phyloP scores from a whole-genome alignment of 1,284 basidiomycete species.

The Sporisorium exsertum region DNA sequence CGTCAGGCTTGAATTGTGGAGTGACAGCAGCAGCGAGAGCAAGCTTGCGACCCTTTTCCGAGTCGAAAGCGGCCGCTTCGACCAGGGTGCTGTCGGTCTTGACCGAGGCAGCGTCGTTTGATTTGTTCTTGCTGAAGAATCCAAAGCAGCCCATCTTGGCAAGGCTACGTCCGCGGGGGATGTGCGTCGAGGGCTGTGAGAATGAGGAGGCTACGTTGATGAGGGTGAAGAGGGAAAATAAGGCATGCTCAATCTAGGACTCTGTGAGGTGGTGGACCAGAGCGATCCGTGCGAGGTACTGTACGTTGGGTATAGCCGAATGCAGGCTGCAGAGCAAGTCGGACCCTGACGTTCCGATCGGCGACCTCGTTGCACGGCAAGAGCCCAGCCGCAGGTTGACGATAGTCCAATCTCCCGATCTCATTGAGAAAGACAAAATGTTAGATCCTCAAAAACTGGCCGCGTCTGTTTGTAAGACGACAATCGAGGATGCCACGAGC shows the following conservation, averaged over 20 bases:
- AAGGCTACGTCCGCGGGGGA: background rate
- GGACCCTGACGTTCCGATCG: slow-evolving; percentile 15
- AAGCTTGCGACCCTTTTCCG: slow-evolving; percentile 23
- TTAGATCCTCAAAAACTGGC: background rate
- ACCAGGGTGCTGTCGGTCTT: slow-evolving; percentile 42
- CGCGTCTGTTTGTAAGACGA: too few species aligned
- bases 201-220: background rate
- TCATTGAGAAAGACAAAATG: background rate
- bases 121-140: slow-evolving; percentile 28
- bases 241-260: background rate
- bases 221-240: background rate
- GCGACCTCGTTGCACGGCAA: background rate
- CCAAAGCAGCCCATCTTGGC: slow-evolving; percentile 43
- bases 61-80: slow-evolving; percentile 19
- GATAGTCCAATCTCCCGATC: background rate
- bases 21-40: background rate
- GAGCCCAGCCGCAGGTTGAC: background rate
- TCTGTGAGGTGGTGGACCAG: background rate
- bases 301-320: background rate
- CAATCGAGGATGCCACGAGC: background rate
- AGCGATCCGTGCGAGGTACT: slow-evolving; percentile 7
- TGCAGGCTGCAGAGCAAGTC: background rate
- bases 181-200: background rate
- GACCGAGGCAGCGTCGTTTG: slow-evolving; percentile 32
- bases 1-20: slow-evolving; percentile 20